These are phyloP conservation scores for Pterocarpus santalinus DNA, from an alignment of 306 rosid species.

Conservation along the genomic window DNA sequence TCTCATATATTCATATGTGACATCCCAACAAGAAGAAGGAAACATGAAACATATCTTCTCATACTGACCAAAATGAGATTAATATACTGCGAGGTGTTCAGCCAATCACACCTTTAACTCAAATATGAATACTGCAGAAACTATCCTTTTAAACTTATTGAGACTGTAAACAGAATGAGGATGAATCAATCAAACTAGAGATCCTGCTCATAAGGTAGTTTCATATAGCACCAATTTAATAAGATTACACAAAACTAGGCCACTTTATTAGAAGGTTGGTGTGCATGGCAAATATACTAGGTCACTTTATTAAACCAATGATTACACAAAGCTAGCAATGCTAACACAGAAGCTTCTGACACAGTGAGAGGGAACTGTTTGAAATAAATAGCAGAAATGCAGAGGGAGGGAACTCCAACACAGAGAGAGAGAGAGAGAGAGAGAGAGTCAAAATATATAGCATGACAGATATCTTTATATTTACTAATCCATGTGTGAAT, in stretches of 20 bases:
- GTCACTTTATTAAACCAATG: background rate
- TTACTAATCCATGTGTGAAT: constrained; percentile 11
- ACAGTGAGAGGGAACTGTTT: background rate
- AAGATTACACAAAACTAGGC: background rate
- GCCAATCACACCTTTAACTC: constrained; percentile 5
- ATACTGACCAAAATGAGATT: constrained; percentile 26
- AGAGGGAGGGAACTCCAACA: background rate
- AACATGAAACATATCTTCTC: constrained; percentile 7
- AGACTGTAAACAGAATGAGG: constrained; percentile 19
- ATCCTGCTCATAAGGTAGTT: background rate
- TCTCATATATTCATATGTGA: constrained; percentile 5
- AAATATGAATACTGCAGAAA: constrained; percentile 7
- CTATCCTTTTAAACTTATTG: background rate
- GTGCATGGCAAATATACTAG: constrained; percentile 23
- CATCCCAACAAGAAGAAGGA: constrained; percentile 23
- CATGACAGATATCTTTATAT: background rate
- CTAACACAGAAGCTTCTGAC: background rate
- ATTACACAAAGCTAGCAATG: background rate
- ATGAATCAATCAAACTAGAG: constrained; percentile 22
- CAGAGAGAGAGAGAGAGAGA: background rate
- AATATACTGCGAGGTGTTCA: background rate
- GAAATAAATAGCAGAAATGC: constrained; percentile 20
- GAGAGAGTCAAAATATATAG: background rate
- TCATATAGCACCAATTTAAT: background rate
- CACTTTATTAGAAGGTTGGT: background rate